These are phyloP conservation scores for Exophiala aquamarina DNA, from an alignment of 2,329 filamentous ascomycete genomes.

Conservation along the genomic window DNA sequence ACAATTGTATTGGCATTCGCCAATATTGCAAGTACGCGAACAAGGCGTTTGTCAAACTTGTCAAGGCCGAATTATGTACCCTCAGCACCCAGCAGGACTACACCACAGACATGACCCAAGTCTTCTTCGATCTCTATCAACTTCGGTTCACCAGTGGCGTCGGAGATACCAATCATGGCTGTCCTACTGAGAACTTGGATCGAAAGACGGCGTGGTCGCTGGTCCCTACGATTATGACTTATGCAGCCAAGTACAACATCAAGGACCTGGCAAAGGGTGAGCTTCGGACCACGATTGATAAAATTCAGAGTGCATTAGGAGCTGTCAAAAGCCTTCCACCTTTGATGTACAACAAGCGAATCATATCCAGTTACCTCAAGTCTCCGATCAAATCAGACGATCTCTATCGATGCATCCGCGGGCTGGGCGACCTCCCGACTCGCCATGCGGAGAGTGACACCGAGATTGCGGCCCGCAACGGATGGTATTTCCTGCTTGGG, in stretches of 20 bases:
- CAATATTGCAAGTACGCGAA: conserved; percentile 82
- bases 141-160: conserved; percentile 70
- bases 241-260: conserved; percentile 80
- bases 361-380: conserved; percentile 78
- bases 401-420: conserved; percentile 77
- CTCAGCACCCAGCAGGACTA: conserved; percentile 75
- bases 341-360: conserved; percentile 82
- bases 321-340: conserved; percentile 74
- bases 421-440: conserved; percentile 72
- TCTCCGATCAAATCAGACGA: conserved; percentile 78
- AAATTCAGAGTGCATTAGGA: conserved; percentile 85
- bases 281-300: conserved; percentile 84
- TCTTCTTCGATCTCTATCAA: conserved; percentile 79
- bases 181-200: conserved; percentile 74
- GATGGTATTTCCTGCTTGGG: conserved; percentile 90
- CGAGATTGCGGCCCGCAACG: conserved; percentile 69
- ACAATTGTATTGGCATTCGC: conserved; percentile 79
- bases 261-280: conserved; percentile 92
- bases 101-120: conserved; percentile 82
- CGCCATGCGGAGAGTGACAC: conserved; percentile 70
- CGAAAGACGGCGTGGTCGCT: conserved; percentile 76
- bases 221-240: conserved; percentile 77
- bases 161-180: conserved; percentile 75
- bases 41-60: conserved; percentile 84
- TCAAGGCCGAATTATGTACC: conserved; percentile 79